phyloP scores from a whole-genome alignment of 148 eudicot genomes.

The Rhododendron ferrugineum region DNA sequence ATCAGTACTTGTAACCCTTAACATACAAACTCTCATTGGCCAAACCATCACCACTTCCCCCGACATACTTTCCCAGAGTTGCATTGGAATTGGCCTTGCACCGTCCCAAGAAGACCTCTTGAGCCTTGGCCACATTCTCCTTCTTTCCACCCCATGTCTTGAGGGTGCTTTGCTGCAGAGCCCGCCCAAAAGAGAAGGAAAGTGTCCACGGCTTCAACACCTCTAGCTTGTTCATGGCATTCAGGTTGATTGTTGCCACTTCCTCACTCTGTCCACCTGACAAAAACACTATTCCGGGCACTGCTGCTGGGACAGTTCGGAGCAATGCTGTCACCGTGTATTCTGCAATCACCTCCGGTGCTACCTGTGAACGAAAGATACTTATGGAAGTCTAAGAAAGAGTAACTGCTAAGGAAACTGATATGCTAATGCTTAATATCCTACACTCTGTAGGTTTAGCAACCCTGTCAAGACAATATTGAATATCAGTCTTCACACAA shows the following conservation, averaged over 20 bases:
- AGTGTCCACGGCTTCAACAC: constrained; percentile 80
- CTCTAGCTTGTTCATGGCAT: constrained; percentile 79
- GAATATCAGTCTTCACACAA: background rate
- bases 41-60: constrained; percentile 42
- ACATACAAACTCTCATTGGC: constrained; percentile 71
- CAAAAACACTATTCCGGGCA: constrained; percentile 82
- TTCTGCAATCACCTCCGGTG: constrained; percentile 72
- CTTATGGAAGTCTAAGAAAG: background rate
- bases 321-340: constrained; percentile 73
- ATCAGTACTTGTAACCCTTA: constrained; percentile 80
- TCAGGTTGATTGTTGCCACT: constrained; percentile 67
- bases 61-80: constrained; percentile 61
- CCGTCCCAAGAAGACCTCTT: constrained; percentile 53
- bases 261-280: constrained; percentile 96
- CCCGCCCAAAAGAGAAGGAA: constrained; percentile 86
- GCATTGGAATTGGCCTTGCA: constrained; percentile 88
- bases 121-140: constrained; percentile 74
- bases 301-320: constrained; percentile 85
- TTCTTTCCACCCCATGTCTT: constrained; percentile 78
- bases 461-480: background rate
- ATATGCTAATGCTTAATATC: background rate
- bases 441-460: background rate
- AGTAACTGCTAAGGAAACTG: background rate
- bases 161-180: constrained; percentile 82
- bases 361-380: constrained; percentile 35